Evolutionary conservation across 176 grass and related monocot species (phyloP).

Genomic region (Stipa capillata): DNA sequence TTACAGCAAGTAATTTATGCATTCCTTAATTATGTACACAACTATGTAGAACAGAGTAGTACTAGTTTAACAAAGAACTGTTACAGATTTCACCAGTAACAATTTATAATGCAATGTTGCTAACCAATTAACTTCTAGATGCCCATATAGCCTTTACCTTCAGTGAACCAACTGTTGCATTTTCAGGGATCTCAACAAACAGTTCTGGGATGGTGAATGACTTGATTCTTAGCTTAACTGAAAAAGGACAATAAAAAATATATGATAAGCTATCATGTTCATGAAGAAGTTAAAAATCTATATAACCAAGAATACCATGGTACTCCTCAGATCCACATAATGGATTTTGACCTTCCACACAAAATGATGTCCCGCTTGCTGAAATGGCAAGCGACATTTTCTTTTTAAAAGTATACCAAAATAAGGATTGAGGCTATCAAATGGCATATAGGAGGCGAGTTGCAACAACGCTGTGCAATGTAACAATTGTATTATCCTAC

Average conservation of each 20-base stretch:
- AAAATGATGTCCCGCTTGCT: constrained; percentile 32
- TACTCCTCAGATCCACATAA: constrained; percentile 29
- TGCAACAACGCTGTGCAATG: constrained; percentile 6
- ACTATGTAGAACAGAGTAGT: neutral
- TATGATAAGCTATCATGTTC: neutral
- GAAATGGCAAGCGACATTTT: constrained; percentile 13
- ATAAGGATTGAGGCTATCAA: constrained; percentile 8
- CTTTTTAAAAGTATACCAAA: neutral
- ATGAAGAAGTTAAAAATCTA: neutral
- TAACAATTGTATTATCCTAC: neutral
- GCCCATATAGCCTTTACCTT: constrained; percentile 17
- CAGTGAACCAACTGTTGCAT: constrained; percentile 49
- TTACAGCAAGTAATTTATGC: neutral
- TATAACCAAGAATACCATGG: constrained; percentile 24
- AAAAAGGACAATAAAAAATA: neutral
- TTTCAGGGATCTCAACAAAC: constrained; percentile 59
- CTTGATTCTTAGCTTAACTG: constrained; percentile 52
- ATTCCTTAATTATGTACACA: neutral
- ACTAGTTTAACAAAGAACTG: neutral
- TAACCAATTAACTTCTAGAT: neutral
- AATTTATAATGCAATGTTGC: neutral
- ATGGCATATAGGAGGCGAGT: neutral
- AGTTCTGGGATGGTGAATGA: constrained; percentile 58
- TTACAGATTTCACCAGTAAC: neutral
- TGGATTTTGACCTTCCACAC: constrained; percentile 25